Percentiles rank a stretch among this genome's conserved stretches.
These are phyloP conservation scores for Phytophthora palmivora DNA, from an alignment of 352 stramenopile genomes.

Conservation along the genomic window DNA sequence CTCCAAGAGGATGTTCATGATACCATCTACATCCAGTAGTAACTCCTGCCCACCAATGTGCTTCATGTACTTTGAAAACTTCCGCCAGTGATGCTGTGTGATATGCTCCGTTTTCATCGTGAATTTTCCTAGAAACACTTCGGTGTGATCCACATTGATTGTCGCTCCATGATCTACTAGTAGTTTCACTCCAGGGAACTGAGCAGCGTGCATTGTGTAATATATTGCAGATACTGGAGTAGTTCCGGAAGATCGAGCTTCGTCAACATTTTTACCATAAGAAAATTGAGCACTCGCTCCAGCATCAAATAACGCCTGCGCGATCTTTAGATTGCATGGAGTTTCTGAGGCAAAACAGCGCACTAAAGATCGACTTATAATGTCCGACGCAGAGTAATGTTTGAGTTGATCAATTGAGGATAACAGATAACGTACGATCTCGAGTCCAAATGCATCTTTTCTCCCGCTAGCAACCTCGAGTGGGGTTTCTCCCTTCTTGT, in stretches of 20 bases:
- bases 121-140: slow-evolving; percentile 48
- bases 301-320: slow-evolving; percentile 45
- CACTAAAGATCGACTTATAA: slow-evolving; percentile 46
- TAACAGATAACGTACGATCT: slow-evolving; percentile 45
- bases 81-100: slow-evolving; percentile 34
- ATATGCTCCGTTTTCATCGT: slow-evolving; percentile 11
- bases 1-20: slow-evolving; percentile 55
- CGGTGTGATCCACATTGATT: slow-evolving; percentile 33
- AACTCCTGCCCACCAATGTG: slow-evolving; percentile 25
- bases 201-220: slow-evolving; percentile 40
- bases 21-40: slow-evolving; percentile 48
- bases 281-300: slow-evolving; percentile 41
- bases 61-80: slow-evolving; percentile 45
- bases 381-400: background rate
- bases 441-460: slow-evolving; percentile 46
- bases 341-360: slow-evolving; percentile 43
- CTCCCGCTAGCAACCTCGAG: slow-evolving; percentile 47
- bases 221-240: slow-evolving; percentile 38
- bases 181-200: slow-evolving; percentile 48
- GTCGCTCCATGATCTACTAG: slow-evolving; percentile 49
- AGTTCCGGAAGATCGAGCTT: slow-evolving; percentile 5
- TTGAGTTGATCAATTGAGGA: slow-evolving; percentile 11
- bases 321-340: slow-evolving; percentile 51
- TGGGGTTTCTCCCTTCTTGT: slow-evolving; percentile 38
- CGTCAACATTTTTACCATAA: slow-evolving; percentile 18